A percentile compares a stretch with the other conserved stretches of the same genome.
Evolutionary conservation across 2,329 filamentous ascomycete genomes (phyloP).

Genomic region (Penicillium sp.): DNA sequence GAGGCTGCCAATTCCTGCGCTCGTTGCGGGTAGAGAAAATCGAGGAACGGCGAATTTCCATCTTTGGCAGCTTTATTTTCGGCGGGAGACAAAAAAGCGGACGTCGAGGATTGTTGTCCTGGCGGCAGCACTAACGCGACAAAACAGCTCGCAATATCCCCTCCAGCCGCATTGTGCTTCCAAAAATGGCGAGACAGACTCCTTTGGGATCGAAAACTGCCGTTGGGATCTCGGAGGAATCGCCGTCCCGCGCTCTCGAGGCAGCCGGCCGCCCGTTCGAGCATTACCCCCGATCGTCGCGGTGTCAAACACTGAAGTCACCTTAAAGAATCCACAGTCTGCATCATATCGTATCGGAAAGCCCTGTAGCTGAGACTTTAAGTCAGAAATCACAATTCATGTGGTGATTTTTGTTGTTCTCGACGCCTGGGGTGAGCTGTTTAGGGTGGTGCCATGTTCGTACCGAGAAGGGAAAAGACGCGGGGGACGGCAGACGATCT

Average conservation of each 20-base stretch:
- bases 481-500: not conserved
- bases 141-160: slow-evolving; percentile 41
- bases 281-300: slow-evolving; percentile 50
- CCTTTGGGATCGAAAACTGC: slow-evolving; percentile 42
- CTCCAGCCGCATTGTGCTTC: slow-evolving; percentile 35
- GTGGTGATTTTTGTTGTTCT: slow-evolving; percentile 4
- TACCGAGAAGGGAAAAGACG: slow-evolving; percentile 22
- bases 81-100: slow-evolving; percentile 18
- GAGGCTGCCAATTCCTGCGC: slow-evolving; percentile 31
- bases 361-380: not conserved
- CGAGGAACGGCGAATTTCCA: slow-evolving; percentile 35
- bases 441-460: slow-evolving; percentile 22
- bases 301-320: slow-evolving; percentile 33
- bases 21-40: slow-evolving; percentile 46
- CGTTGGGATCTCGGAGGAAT: slow-evolving; percentile 47
- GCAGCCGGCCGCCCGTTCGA: slow-evolving; percentile 55
- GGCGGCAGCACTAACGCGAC: slow-evolving; percentile 35
- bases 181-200: slow-evolving; percentile 44
- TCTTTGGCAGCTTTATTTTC: slow-evolving; percentile 23
- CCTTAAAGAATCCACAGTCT: slow-evolving; percentile 24
- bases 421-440: slow-evolving; percentile 18
- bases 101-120: slow-evolving; percentile 24
- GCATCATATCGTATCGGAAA: slow-evolving; percentile 34
- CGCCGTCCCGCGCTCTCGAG: slow-evolving; percentile 55
- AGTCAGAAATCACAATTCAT: slow-evolving; percentile 10